Percentiles rank a stretch among this genome's conserved stretches.
These are phyloP conservation scores for Xylaria telfairii DNA, from an alignment of 495 filamentous ascomycete genomes.

Conservation along the genomic window DNA sequence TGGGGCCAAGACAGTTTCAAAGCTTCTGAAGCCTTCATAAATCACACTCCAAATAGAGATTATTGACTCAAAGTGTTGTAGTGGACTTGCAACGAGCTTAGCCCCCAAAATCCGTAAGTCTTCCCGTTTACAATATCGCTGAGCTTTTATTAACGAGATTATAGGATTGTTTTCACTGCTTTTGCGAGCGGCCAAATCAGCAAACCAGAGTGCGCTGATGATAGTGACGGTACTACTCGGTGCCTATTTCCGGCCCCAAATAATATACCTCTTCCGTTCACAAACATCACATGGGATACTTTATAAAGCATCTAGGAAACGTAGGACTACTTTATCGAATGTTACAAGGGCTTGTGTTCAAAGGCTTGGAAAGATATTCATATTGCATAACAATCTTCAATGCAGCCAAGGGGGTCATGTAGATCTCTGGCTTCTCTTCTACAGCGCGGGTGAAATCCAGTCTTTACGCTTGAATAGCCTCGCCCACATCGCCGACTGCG, in stretches of 20 bases:
- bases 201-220: not conserved
- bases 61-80: too few relatives aligned
- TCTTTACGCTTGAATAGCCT: too few relatives aligned
- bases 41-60: too few relatives aligned
- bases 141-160: not conserved
- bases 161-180: not conserved
- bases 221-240: not conserved
- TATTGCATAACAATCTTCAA: too few relatives aligned
- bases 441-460: too few relatives aligned
- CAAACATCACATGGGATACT: not conserved
- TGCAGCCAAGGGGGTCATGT: too few relatives aligned
- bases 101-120: not conserved
- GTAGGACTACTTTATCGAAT: not conserved
- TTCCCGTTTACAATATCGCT: not conserved
- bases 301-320: not conserved
- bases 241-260: not conserved
- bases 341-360: too few relatives aligned
- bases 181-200: not conserved
- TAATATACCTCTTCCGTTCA: not conserved
- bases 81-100: constrained; percentile 1
- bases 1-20: too few relatives aligned
- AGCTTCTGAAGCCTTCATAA: too few relatives aligned
- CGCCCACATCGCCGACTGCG: too few relatives aligned
- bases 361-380: too few relatives aligned
- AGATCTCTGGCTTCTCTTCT: too few relatives aligned